Percentiles rank a stretch among this genome's conserved stretches.
Evolutionary conservation across 495 filamentous ascomycete species (phyloP).

Genomic region (Penicillium maclennaniae): DNA sequence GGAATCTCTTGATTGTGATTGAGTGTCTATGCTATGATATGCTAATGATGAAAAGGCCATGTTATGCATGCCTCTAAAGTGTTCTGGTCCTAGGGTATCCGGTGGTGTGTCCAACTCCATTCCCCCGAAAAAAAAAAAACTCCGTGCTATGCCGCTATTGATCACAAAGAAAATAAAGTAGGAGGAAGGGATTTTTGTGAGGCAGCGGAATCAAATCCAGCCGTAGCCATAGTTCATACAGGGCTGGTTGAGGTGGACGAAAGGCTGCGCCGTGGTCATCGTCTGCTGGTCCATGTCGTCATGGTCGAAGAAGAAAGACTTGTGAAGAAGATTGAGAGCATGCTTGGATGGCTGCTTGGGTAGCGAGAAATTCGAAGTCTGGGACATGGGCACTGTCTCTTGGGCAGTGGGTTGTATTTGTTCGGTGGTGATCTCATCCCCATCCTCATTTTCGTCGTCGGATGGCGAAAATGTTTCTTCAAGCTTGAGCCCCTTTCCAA

Average conservation of each 20-base stretch:
- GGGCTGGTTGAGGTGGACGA: slow-evolving; percentile 28
- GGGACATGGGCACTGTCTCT: slow-evolving; percentile 6
- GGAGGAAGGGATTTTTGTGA: too few relatives aligned
- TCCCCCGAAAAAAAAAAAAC: slow-evolving; percentile 19
- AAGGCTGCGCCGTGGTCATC: slow-evolving; percentile 26
- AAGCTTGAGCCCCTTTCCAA: slow-evolving; percentile 73
- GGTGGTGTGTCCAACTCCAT: slow-evolving; percentile 18
- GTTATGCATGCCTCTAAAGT: slow-evolving; percentile 10
- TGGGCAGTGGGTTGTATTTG: slow-evolving; percentile 7
- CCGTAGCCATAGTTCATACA: slow-evolving; percentile 43
- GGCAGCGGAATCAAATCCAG: slow-evolving; percentile 32
- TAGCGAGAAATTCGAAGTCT: slow-evolving; percentile 9
- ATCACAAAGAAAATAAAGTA: slow-evolving; percentile 11
- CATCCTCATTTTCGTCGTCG: slow-evolving; percentile 55
- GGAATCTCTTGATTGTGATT: background rate
- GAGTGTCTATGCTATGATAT: background rate
- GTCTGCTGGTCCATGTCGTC: slow-evolving; percentile 34
- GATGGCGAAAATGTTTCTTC: slow-evolving; percentile 82
- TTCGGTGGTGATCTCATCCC: slow-evolving; percentile 35
- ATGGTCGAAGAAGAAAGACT: slow-evolving; percentile 47
- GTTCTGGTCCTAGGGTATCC: slow-evolving; percentile 34
- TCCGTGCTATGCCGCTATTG: slow-evolving; percentile 39
- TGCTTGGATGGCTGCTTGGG: slow-evolving; percentile 31
- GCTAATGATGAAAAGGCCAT: background rate
- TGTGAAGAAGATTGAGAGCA: slow-evolving; percentile 37